Base-by-base conservation (phyloP, 192 early-diverging fungal species). In the Coemansia guatemalensis region DNA sequence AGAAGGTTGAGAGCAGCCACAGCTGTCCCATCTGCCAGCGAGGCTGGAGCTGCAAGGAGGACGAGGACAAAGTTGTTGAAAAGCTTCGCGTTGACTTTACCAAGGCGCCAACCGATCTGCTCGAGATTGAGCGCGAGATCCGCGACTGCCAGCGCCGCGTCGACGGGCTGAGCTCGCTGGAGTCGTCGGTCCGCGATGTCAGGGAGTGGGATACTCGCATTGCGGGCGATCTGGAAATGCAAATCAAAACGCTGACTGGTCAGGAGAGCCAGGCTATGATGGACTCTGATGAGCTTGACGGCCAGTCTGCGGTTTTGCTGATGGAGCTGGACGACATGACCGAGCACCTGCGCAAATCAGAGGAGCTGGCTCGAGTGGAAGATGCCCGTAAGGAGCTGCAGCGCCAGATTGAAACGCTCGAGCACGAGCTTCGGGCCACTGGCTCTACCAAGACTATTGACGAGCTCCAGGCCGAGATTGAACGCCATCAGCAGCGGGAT, bases 11-110 rank as follows among this genome's bases (percentile, higher is more conserved):
- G 54, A 73, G 71, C 14, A 80, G 76, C 39, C 84, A 89, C 32
- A 70, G 82, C 24, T 98, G 96, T 56, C 92, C 95, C 9, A 81
- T 98, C 6, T 98, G 96, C 69, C 73, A 73, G 17, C 87, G 92
- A n/a, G 77, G 74, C 0, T 97, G 95, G 75, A 72, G 71, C n/a
- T 62, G 58, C 35, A 70, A 83, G 12, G 58, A 74, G 8, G 91
- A 81, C 54, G 73, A 75, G 39, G 51, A 26, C 20, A 61, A 69
- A 44, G 57, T 81, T 6, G 58, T 81, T 8, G 54, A 48, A 29
- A 75, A 56, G 78, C 78, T 81, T 32, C 65, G 60, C 44, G 47
- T 81, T 17, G 78, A 81, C 67, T 81, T 71, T 27, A 72, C 72
- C 11, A 60, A 63, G 17, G 78, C 78, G 7, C 78, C 78, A 11